Base-by-base conservation (phyloP, 805 yeast species). In the Nakazawaea holstii region DNA sequence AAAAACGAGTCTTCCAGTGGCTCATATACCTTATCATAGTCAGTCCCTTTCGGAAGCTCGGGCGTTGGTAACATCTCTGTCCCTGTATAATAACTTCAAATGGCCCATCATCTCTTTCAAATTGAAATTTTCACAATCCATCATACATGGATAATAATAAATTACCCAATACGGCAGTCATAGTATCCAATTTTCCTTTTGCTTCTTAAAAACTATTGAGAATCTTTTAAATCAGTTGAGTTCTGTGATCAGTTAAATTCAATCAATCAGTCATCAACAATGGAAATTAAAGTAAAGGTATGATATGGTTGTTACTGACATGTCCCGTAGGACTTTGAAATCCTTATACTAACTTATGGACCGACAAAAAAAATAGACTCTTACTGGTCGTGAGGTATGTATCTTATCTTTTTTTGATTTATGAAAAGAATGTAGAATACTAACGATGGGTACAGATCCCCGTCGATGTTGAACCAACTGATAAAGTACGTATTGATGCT, bases 1-100 rank as follows among this genome's bases (percentile, higher is more conserved):
- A 92, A 76, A 59, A 84, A 94, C 7, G 96, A 79, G 67, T 94
- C 99, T 57, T 94, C 99, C 0, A 95, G 79, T 0, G 99, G 98
- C 59, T 94, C 99, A 61, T 94, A 94, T 3, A 92, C 95, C 55
- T 74, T 74, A n/a, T 76, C 81, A 52, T 73, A 77, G 57, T 85
- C 84, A 15, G 82, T 74, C 15, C 70, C 63, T 1, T 59, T 53
- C 27, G 45, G 43, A 1, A 85, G 69, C 7, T 64, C 62, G 1
- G 98, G 97, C 0, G 97, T 91, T 5, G 94, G 82, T 3, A 87
- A 71, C 97, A 90, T 90, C 13, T 10, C 17, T 10, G 13, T n/a
- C 33, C 33, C 3, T n/a, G 27, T 10, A 13, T 26, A 35, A 20
- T 17, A n/a, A 28, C 13, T n/a, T 11, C 20, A 9, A 30, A 30